Conservation (phyloP, 768 basidiomycete species). For the Asterophora parasitica region DNA sequence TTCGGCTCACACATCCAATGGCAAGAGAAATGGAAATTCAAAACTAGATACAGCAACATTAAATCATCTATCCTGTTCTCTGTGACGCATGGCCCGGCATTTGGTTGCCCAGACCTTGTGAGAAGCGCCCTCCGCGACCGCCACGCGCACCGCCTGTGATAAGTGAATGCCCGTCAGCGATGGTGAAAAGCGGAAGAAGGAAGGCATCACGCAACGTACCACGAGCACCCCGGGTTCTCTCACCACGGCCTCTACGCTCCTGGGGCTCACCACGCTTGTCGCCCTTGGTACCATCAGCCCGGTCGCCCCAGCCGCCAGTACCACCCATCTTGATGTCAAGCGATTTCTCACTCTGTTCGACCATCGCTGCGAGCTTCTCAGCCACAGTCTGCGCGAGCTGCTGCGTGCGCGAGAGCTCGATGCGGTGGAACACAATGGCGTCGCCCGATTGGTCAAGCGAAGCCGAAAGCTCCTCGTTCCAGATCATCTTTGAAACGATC, state of each 20-base stretch:
- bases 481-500: constrained; percentile 97
- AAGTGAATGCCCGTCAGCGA: not conserved
- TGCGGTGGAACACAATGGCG: constrained; percentile 90
- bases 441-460: constrained; percentile 89
- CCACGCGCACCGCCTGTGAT: constrained; percentile 52
- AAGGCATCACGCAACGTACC: constrained; percentile 34
- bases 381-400: constrained; percentile 86
- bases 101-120: constrained; percentile 78
- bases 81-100: constrained; percentile 48
- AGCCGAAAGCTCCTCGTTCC: constrained; percentile 91
- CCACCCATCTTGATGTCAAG: constrained; percentile 82
- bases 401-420: constrained; percentile 84
- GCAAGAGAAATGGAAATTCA: not conserved
- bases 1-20: too few relatives aligned
- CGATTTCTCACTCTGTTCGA: constrained; percentile 90
- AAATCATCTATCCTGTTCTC: constrained; percentile 21
- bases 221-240: constrained; percentile 57
- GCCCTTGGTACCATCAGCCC: constrained; percentile 64
- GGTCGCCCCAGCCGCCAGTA: constrained; percentile 56
- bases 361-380: constrained; percentile 79
- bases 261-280: constrained; percentile 79
- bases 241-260: constrained; percentile 72
- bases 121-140: constrained; percentile 76
- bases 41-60: not conserved
- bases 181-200: not conserved